A percentile compares a stretch with the other conserved stretches of the same genome.
Conservation (phyloP, 2,329 filamentous ascomycete species). For the Calycina herbarum region DNA sequence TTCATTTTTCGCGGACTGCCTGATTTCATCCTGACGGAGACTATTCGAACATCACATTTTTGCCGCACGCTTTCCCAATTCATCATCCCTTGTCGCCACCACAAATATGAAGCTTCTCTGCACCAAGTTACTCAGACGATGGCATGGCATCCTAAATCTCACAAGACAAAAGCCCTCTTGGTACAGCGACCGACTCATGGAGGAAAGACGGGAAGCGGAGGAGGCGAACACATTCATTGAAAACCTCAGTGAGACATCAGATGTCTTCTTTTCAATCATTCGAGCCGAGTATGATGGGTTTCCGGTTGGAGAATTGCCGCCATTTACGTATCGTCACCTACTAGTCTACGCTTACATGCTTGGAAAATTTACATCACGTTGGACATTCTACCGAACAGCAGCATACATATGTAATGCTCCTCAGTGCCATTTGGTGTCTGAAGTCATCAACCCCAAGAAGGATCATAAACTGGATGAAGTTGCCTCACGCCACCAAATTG, state of each 20-base stretch:
- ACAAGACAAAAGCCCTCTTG: background rate
- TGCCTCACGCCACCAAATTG: conserved; percentile 38
- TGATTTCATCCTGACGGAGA: background rate
- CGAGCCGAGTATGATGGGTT: conserved; percentile 41
- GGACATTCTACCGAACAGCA: conserved; percentile 39
- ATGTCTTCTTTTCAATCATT: conserved; percentile 41
- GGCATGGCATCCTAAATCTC: background rate
- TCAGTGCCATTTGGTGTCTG: conserved; percentile 31
- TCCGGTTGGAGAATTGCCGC: conserved; percentile 29
- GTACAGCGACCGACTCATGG: background rate
- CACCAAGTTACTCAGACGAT: background rate
- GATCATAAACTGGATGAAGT: conserved; percentile 37
- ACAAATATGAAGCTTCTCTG: background rate
- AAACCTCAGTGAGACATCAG: conserved; percentile 39
- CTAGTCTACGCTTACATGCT: conserved; percentile 41
- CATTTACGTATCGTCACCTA: conserved; percentile 18
- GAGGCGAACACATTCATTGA: background rate
- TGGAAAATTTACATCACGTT: conserved; percentile 40
- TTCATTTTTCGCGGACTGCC: background rate
- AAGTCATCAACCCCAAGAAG: conserved; percentile 42
- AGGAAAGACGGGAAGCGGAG: background rate
- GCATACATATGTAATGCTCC: conserved; percentile 34
- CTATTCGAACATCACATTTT: background rate
- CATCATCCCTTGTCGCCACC: background rate
- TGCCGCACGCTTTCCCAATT: background rate